Evolutionary conservation across 2,329 filamentous ascomycete species (phyloP), one percentile per base, ranked within the genome.

Genomic region (Aquanectria penicillioides): DNA sequence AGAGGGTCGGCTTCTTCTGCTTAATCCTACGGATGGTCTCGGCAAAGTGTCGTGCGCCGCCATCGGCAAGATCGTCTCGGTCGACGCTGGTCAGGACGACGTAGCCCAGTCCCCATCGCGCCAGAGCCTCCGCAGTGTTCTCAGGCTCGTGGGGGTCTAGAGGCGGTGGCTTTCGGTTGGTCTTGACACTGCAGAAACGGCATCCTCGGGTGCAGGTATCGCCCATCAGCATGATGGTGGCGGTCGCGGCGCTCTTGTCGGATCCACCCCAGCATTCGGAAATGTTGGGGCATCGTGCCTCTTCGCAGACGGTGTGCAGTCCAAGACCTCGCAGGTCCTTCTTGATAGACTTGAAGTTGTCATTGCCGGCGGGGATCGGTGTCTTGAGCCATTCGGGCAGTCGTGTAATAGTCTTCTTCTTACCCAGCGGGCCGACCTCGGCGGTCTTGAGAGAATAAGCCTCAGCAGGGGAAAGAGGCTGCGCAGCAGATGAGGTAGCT

Each of bases 201-300:
- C 95, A 99, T 15, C 94, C 95, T 59, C 95, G 86, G 15, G 95
- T 99, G 78, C 95, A 99, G 8, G 94, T 98, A 76, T 99, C 95
- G 64, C 95, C 95, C 94, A 98, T 98, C 43, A 99, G 81, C 95
- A 99, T 99, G 77, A 99, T 98, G 10, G 95, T 99, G 3, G 95
- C 95, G 26, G 95, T 99, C 5, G 95, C 95, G 22, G 93, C 90
- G 65, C 88, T 89, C 81, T 97, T 97, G 75, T 90, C 87, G 73
- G 84, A 88, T 28, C 95, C 95, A 61, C 95, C 95, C 95, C 95
- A 99, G 81, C 95, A 99, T 75, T 98, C 94, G 63, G 91, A 93
- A 61, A 99, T 97, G 77, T 99, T 99, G 61, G 95, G 95, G 77
- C 95, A 99, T 65, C 93, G 88, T 2, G 95, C 95, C 80, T 99